These are phyloP conservation scores for Ogataea siamensis DNA, from an alignment of 805 yeast species.

Conservation along the genomic window DNA sequence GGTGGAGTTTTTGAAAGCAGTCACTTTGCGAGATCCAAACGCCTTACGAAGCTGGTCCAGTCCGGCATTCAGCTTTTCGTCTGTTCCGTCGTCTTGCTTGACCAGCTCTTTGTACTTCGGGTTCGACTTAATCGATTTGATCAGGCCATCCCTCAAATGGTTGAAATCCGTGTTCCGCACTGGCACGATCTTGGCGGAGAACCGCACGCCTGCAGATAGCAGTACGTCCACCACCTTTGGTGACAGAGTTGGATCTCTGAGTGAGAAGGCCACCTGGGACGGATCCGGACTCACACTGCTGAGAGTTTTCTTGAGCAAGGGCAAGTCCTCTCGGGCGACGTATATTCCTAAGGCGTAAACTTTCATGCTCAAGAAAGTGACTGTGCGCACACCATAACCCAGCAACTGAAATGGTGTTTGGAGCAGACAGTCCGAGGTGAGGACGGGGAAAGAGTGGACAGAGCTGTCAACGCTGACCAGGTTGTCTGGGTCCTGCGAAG, in stretches of 20 bases:
- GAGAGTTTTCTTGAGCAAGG: conserved; percentile 30
- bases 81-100: conserved; percentile 43
- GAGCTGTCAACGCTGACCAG: conserved; percentile 27
- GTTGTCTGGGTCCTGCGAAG: conserved; percentile 8
- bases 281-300: conserved; percentile 1
- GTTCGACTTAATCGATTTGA: conserved; percentile 72
- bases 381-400: conserved; percentile 81
- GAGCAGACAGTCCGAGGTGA: conserved; percentile 19
- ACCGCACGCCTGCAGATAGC: conserved; percentile 55
- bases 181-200: conserved; percentile 78
- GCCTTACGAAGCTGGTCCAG: conserved; percentile 61
- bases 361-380: conserved; percentile 76
- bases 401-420: conserved; percentile 48
- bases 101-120: conserved; percentile 51
- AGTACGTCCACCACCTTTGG: conserved; percentile 53
- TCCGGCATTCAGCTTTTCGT: conserved; percentile 41
- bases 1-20: conserved; percentile 73
- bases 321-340: conserved; percentile 58
- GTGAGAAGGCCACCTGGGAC: conserved; percentile 38
- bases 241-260: conserved; percentile 53
- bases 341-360: conserved; percentile 89
- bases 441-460: conserved; percentile 31
- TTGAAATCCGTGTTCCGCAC: conserved; percentile 87
- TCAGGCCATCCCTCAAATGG: conserved; percentile 86
- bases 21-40: conserved; percentile 58